Base-by-base conservation (phyloP, 1,139 yeast species). In the Hansenula anomala region DNA sequence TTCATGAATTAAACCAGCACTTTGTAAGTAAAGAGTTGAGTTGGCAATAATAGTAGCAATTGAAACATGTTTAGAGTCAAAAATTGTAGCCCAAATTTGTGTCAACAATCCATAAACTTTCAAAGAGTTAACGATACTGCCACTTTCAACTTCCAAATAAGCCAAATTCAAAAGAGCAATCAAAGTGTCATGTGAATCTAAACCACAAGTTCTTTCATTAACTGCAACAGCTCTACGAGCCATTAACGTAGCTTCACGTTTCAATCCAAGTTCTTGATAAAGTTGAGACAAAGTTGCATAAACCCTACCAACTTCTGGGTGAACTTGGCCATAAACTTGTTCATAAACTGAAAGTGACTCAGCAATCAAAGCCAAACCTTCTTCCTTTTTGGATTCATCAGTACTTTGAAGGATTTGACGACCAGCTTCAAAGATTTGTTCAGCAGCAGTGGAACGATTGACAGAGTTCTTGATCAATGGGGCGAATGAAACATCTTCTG, bases 321-420 rank as follows among this genome's bases (percentile, higher is more conserved):
- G 95, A 26, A 92, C 73, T 32, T 73, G 63, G 18, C 97, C 97
- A 53, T 86, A 86, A 25, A 87, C 78, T 57, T 89, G 96, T 58
- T 90, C 96, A 49, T 79, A 78, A 41, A 88, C 71, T 6, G 82
- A 66, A 36, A 87, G 65, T 33, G 94, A 72, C 59, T 90, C 96
- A 28, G 71, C 65, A 50, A 89, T 66, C 38, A 87, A 70, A 17
- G 73, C 66, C 36, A 78, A 56, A 11, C 82, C 85, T 30, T 73
- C 67, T 25, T 71, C 72, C 40, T 59, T 68, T 42, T 71, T 67
- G 7, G 64, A 69, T 23, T 67, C 56, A 15, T 58, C 52, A 10
- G 53, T 51, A n/a, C 41, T 41, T 32, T 59, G 55, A 31, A 80
- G 58, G 40, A 71, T 71, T n/a, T 65, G 55, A 47, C 78, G 71